Percentiles rank a stretch among this genome's conserved stretches.
phyloP scores from a whole-genome alignment of 768 basidiomycete species.

The Rhodotorula graminis region DNA sequence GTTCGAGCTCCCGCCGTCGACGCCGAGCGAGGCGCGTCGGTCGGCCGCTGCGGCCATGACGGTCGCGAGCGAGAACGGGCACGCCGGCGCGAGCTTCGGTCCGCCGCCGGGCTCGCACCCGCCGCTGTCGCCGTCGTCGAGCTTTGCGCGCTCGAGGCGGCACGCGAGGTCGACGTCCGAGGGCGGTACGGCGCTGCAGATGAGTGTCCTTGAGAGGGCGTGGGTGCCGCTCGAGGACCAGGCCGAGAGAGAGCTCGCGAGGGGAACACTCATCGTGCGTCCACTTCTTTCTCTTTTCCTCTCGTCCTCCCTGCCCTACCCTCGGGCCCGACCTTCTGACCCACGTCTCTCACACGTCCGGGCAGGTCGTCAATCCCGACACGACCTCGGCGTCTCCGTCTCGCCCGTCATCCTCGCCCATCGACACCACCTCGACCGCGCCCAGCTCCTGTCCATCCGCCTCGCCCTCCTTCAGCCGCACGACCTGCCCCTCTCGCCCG shows the following conservation, averaged over 20 bases:
- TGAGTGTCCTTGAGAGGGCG: neutral
- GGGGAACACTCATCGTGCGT: neutral
- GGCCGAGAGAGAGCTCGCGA: neutral
- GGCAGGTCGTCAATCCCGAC: constrained; percentile 2
- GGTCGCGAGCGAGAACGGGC: neutral
- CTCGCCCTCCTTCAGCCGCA: neutral
- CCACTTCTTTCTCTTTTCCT: too few relatives aligned
- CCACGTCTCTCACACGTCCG: too few relatives aligned
- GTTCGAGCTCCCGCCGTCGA: constrained; percentile 3
- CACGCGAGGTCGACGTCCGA: neutral
- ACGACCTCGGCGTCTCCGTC: neutral
- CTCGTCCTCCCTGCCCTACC: neutral
- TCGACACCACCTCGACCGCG: neutral
- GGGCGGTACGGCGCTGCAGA: neutral
- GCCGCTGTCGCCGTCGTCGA: too few relatives aligned
- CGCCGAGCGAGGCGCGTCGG: neutral
- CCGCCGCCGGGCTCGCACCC: too few relatives aligned
- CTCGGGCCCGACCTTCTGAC: too few relatives aligned
- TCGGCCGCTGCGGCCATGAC: neutral
- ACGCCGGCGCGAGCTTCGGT: neutral
- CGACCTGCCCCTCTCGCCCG: neutral
- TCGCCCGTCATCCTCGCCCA: neutral
- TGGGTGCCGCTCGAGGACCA: neutral
- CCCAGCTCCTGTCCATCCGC: neutral
- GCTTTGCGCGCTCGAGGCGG: neutral